A percentile compares a stretch with the other conserved stretches of the same genome.
Conservation (phyloP, 1,139 yeast species). For the Geotrichum carabidarum region DNA sequence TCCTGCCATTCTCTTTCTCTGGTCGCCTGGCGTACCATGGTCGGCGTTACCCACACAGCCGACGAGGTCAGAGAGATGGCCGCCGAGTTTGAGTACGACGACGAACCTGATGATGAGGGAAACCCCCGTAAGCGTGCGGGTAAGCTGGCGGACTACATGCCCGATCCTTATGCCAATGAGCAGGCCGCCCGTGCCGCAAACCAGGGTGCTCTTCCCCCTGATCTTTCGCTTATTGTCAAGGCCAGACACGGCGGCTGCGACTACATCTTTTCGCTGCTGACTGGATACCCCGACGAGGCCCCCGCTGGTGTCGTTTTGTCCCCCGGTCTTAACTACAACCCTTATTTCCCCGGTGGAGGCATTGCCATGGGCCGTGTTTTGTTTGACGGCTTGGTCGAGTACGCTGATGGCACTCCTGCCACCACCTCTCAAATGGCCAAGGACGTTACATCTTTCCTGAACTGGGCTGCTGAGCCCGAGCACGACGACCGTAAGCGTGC, state of each 20-base stretch:
- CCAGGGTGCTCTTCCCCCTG: slow-evolving; percentile 99
- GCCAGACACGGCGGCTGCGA: slow-evolving; percentile 98
- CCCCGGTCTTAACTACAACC: slow-evolving; percentile 94
- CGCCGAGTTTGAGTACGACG: slow-evolving; percentile 95
- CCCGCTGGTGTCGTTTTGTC: slow-evolving; percentile 96
- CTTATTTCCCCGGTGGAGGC: slow-evolving; percentile 99
- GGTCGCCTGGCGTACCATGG: slow-evolving; percentile 97
- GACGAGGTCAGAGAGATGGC: slow-evolving; percentile 90
- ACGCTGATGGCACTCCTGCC: slow-evolving; percentile 98
- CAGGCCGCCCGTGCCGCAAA: slow-evolving; percentile 99
- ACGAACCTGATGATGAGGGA: slow-evolving; percentile 99
- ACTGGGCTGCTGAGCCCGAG: slow-evolving; percentile 99
- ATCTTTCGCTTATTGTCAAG: slow-evolving; percentile 92
- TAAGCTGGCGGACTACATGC: slow-evolving; percentile 92
- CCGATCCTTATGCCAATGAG: slow-evolving; percentile 93
- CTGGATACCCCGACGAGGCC: slow-evolving; percentile 98
- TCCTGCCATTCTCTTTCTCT: slow-evolving; percentile 96
- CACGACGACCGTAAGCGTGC: slow-evolving; percentile 96
- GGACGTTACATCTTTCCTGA: slow-evolving; percentile 90
- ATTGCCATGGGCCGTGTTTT: slow-evolving; percentile 99
- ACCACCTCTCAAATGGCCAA: slow-evolving; percentile 99
- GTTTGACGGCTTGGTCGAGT: slow-evolving; percentile 95
- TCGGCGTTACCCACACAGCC: slow-evolving; percentile 92
- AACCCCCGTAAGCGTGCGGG: slow-evolving; percentile 98
- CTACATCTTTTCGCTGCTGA: slow-evolving; percentile 87